phyloP scores from a whole-genome alignment of 2,329 filamentous ascomycete species.

The Penicillium sp. region DNA sequence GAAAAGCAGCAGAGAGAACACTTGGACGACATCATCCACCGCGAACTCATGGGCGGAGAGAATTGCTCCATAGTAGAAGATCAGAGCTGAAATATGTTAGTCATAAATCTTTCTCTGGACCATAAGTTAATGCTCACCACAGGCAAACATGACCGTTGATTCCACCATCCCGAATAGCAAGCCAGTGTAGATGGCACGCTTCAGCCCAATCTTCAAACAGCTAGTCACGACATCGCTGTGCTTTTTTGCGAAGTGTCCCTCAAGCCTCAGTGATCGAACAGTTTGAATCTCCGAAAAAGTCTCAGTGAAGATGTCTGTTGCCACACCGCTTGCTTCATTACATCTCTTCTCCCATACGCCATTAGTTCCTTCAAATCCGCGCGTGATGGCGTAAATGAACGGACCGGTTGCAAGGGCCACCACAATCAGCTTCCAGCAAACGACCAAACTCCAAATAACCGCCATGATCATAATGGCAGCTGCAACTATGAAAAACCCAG shows the following conservation, averaged over 20 bases:
- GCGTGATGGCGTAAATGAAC: constrained; percentile 65
- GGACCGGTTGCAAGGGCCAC: constrained; percentile 71
- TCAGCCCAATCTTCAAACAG: constrained; percentile 62
- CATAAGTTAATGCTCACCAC: constrained; percentile 39
- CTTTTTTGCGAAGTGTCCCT: constrained; percentile 67
- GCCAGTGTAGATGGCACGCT: constrained; percentile 67
- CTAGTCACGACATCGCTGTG: constrained; percentile 54
- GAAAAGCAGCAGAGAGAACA: constrained; percentile 82
- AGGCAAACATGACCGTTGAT: constrained; percentile 68
- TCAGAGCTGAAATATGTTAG: constrained; percentile 53
- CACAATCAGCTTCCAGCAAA: constrained; percentile 78
- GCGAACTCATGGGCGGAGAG: constrained; percentile 57
- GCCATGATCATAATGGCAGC: constrained; percentile 67
- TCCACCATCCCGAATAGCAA: constrained; percentile 77
- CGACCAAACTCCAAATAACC: constrained; percentile 69
- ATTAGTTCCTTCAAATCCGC: constrained; percentile 64
- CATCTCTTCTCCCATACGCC: constrained; percentile 70
- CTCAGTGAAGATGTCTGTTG: constrained; percentile 68
- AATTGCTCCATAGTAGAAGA: constrained; percentile 79
- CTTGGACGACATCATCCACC: constrained; percentile 65
- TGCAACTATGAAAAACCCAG: constrained; percentile 68
- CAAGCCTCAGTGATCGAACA: constrained; percentile 72
- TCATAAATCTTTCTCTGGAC: too few relatives aligned
- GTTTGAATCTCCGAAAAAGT: constrained; percentile 77
- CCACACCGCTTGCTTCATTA: constrained; percentile 61